Evolutionary conservation across 495 filamentous ascomycete species (phyloP), one percentile per base, ranked within the genome.

Genomic region (Talaromyces trachyspermus): DNA sequence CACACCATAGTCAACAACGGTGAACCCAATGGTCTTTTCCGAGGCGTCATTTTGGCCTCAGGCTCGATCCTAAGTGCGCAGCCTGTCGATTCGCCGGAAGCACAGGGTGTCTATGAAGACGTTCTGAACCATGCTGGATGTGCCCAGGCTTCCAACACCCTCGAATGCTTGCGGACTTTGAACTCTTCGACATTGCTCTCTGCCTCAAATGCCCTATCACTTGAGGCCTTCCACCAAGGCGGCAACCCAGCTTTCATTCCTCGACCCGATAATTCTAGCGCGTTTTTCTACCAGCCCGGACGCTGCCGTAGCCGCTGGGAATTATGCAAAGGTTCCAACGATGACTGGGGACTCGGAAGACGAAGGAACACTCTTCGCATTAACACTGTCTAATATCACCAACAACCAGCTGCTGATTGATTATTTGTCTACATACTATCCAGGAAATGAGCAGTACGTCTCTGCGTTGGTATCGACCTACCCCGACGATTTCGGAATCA

Each of bases 41-140:
- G 77, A 33, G 81, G 64, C 9, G 85, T 65, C 20, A 87, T 86
- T 41, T 84, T 88, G 83, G 70, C 86, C 61, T 85, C 80, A 1
- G 85, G 85, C 7, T 73, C 67, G 50, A 64, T 83, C 4, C 62
- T 77, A 0, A 83, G 84, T 2, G 76, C 84, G 0, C 74, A 84
- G 20, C 66, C 72, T 2, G 75, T 88, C 5, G 83, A 86, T 51
- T 70, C 76, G 35, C 57, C 61, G 43, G 83, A 84, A 61, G 76
- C 70, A 10, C 83, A 88, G 48, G 67, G 51, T 1, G 58, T 87
- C 6, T 88, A 84, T 53, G 70, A 88, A 51, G 57, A 53, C 1
- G 84, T 87, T 4, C 79, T 86, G 5, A 49, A 48, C 1, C 51
- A 58, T 18, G 79, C 77, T 24, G 83, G 80, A n/a, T 90, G 86